Evolutionary conservation across 306 rosid genomes (phyloP).

Genomic region (Oxytropis ochrocephala): DNA sequence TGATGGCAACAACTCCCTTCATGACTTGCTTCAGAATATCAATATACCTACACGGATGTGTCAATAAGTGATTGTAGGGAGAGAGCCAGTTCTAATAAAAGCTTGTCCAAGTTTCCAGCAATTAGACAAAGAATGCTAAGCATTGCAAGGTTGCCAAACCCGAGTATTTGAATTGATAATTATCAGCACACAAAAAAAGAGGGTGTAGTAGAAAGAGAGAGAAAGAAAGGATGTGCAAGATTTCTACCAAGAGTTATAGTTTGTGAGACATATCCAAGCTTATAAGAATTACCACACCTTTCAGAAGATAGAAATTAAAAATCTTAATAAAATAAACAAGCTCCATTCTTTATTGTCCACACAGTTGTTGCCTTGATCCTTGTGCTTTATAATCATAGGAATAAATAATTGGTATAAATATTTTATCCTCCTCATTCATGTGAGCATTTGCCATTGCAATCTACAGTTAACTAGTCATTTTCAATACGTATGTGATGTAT

Average conservation of each 20-base stretch:
- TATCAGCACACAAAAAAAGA: background rate
- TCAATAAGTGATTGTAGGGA: background rate
- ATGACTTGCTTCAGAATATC: conserved; percentile 14
- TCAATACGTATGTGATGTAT: background rate
- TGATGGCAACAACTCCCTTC: conserved; percentile 2
- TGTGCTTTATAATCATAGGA: background rate
- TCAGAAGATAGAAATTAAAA: background rate
- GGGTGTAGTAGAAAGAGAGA: background rate
- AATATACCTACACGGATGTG: background rate
- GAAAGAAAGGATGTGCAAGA: background rate
- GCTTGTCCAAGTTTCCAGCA: background rate
- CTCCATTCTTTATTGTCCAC: background rate
- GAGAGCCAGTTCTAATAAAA: background rate
- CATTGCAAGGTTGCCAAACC: background rate
- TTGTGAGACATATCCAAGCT: background rate
- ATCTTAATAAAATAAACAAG: background rate
- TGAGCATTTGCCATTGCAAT: conserved; percentile 2
- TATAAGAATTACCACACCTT: background rate
- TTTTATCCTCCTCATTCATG: background rate
- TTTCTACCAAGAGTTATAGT: background rate
- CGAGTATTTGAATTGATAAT: background rate
- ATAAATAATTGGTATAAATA: background rate
- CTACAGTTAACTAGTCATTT: conserved; percentile 2
- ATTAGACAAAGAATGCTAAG: background rate
- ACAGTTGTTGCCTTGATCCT: background rate